Evolutionary conservation across 805 yeast species (phyloP).

Genomic region (Clavispora asparagi): DNA sequence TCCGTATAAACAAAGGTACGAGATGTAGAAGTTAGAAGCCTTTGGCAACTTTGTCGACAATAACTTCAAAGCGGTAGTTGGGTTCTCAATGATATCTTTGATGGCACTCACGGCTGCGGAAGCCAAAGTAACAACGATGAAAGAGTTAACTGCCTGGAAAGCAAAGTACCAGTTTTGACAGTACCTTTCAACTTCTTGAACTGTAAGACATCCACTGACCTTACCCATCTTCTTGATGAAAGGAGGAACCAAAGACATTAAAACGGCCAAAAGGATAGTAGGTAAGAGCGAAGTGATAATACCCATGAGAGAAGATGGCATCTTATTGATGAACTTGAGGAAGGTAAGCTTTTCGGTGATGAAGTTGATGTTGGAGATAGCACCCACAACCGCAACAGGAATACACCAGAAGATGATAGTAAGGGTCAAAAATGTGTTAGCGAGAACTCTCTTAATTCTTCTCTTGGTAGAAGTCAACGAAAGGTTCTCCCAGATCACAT

Average conservation of each 20-base stretch:
- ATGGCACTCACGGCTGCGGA: conserved; percentile 79
- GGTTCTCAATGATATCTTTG: conserved; percentile 60
- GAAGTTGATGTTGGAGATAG: conserved; percentile 78
- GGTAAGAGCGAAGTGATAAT: conserved; percentile 86
- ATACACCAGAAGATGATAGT: conserved; percentile 89
- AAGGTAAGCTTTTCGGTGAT: conserved; percentile 69
- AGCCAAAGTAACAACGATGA: conserved; percentile 75
- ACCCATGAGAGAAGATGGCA: conserved; percentile 72
- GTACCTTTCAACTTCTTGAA: conserved; percentile 69
- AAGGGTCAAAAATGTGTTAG: conserved; percentile 57
- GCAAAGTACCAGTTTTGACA: conserved; percentile 88
- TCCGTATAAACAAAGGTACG: conserved; percentile 79
- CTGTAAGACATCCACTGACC: conserved; percentile 64
- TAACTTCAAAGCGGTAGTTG: conserved; percentile 65
- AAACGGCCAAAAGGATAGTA: conserved; percentile 67
- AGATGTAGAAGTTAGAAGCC: conserved; percentile 85
- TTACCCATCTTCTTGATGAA: conserved; percentile 74
- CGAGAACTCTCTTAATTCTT: conserved; percentile 49
- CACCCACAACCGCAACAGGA: conserved; percentile 97
- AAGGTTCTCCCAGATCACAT: conserved; percentile 78
- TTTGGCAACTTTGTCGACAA: conserved; percentile 78
- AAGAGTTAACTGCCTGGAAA: conserved; percentile 86
- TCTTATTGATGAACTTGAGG: conserved; percentile 66
- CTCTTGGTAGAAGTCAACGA: conserved; percentile 55
- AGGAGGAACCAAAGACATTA: conserved; percentile 85